phyloP scores from a whole-genome alignment of 2,329 filamentous ascomycete species.

The Pseudodiploospora longispora region DNA sequence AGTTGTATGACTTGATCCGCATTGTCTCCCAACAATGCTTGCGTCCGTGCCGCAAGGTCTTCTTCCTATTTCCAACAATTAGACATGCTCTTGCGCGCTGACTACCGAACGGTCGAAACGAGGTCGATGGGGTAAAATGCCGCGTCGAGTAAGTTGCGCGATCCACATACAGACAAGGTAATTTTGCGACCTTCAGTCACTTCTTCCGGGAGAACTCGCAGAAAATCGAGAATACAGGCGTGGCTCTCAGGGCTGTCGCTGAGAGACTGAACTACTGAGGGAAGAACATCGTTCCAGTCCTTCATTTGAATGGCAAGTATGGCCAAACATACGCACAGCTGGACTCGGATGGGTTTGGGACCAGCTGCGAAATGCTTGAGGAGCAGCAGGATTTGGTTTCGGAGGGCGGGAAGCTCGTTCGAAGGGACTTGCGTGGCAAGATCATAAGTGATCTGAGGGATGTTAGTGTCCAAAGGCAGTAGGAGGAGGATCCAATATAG shows the following conservation, averaged over 20 bases:
- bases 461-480: conserved; percentile 2
- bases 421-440: conserved; percentile 74
- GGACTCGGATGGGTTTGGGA: conserved; percentile 77
- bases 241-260: conserved; percentile 70
- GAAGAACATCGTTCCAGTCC: conserved; percentile 87
- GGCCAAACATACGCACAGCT: conserved; percentile 89
- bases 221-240: conserved; percentile 86
- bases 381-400: conserved; percentile 75
- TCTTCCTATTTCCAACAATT: conserved; percentile 69
- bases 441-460: conserved; percentile 82
- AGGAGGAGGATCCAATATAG: not conserved
- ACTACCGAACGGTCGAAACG: conserved; percentile 24
- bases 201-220: conserved; percentile 95
- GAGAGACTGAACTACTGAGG: conserved; percentile 70
- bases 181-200: conserved; percentile 99
- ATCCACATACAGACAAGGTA: conserved; percentile 93
- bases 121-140: conserved; percentile 23
- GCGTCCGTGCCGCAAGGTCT: conserved; percentile 77
- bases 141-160: conserved; percentile 39
- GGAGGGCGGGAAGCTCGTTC: conserved; percentile 64
- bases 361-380: conserved; percentile 75
- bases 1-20: conserved; percentile 79
- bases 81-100: conserved; percentile 19
- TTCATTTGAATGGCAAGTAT: conserved; percentile 95
- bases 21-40: conserved; percentile 85